Evolutionary conservation across 2,329 filamentous ascomycete species (phyloP).

Genomic region (Scytalidium lignicola): DNA sequence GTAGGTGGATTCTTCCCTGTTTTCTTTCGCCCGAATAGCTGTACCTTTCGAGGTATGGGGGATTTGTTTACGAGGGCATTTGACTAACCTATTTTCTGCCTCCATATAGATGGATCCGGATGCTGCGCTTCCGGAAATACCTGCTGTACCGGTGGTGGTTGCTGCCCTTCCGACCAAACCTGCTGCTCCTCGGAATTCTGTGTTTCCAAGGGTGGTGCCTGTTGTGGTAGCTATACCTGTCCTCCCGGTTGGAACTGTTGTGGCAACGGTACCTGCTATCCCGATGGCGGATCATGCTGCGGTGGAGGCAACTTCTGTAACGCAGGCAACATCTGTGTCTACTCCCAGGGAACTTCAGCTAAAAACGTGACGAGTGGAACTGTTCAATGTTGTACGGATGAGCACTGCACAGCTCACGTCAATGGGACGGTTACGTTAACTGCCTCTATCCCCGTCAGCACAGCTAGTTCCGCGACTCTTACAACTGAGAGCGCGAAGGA

Average conservation of each 20-base stretch:
- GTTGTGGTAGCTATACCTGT: slow-evolving; percentile 7
- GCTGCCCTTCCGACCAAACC: slow-evolving; percentile 5
- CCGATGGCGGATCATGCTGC: slow-evolving; percentile 9
- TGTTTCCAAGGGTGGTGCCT: slow-evolving; percentile 7
- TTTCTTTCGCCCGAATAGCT: no score
- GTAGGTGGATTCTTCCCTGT: neutral
- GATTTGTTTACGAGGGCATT: neutral
- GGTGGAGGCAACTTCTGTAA: slow-evolving; percentile 6
- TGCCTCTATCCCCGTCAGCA: neutral
- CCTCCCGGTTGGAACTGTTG: slow-evolving; percentile 10
- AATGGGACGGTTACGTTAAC: slow-evolving; percentile 1
- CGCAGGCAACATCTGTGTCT: slow-evolving; percentile 8
- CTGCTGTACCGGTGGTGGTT: slow-evolving; percentile 8
- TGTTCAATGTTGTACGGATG: slow-evolving; percentile 9
- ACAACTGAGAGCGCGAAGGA: neutral
- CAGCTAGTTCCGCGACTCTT: neutral
- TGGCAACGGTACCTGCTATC: slow-evolving; percentile 4
- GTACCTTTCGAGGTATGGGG: neutral
- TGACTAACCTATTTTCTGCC: neutral
- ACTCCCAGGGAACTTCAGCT: neutral
- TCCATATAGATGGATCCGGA: neutral
- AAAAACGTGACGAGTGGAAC: neutral
- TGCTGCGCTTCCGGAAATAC: slow-evolving; percentile 9
- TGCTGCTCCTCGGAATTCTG: slow-evolving; percentile 10
- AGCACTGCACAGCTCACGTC: slow-evolving; percentile 8